Evolutionary conservation across 371 early-diverging fungal species (phyloP).

Genomic region (Dinochytrium kinnereticum): DNA sequence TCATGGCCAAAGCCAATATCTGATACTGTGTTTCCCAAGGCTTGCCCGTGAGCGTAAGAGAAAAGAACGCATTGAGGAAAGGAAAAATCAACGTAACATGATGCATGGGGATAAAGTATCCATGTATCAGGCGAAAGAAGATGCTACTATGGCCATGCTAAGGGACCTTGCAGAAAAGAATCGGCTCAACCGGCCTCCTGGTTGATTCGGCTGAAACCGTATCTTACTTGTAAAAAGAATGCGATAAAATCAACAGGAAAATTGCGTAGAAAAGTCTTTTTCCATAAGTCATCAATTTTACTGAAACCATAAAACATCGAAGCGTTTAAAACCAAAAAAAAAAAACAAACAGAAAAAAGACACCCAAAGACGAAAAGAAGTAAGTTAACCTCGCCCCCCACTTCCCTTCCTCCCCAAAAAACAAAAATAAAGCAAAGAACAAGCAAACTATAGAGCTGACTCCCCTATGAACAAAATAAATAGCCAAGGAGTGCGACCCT

Average conservation of each 20-base stretch:
- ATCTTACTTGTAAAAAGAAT: too few species aligned
- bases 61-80: conserved; percentile 51
- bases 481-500: too few species aligned
- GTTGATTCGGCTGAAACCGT: too few species aligned
- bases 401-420: not conserved
- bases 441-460: not conserved
- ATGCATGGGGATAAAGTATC: conserved; percentile 5
- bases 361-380: not conserved
- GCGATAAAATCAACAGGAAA: too few species aligned
- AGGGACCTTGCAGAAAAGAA: conserved; percentile 60
- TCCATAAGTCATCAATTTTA: not conserved
- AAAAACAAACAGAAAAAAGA: not conserved
- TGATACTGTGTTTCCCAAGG: not conserved
- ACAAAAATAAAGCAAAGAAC: not conserved
- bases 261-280: too few species aligned
- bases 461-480: not conserved
- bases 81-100: conserved; percentile 41
- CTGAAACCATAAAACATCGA: not conserved
- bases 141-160: conserved; percentile 73
- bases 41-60: conserved; percentile 57
- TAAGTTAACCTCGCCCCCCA: too few species aligned
- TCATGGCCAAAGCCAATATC: conserved; percentile 53
- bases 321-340: not conserved
- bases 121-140: conserved; percentile 67
- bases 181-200: too few species aligned